These are phyloP conservation scores for Aspergillus novofumigatus DNA, from an alignment of 2,329 filamentous ascomycete species.

Conservation along the genomic window DNA sequence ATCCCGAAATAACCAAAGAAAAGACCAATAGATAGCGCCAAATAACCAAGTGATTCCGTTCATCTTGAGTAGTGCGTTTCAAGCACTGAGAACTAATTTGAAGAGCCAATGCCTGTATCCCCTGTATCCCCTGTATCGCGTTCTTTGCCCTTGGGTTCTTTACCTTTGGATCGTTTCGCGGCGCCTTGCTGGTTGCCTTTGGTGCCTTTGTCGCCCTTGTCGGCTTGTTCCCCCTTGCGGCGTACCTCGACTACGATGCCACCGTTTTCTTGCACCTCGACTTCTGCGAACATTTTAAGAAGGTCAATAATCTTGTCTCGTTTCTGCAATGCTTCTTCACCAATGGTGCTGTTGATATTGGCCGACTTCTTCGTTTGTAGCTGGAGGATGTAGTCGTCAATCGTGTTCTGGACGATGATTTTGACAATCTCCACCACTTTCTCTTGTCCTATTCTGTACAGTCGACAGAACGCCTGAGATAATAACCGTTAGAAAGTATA, in stretches of 20 bases:
- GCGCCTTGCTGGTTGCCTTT: neutral
- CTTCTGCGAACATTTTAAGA: slow-evolving; percentile 23
- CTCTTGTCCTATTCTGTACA: slow-evolving; percentile 58
- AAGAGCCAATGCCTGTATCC: too few species aligned
- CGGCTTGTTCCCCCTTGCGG: slow-evolving; percentile 1
- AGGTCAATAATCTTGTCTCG: slow-evolving; percentile 16
- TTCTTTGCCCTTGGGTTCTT: neutral
- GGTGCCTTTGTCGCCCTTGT: neutral
- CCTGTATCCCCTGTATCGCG: too few species aligned
- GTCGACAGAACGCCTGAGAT: slow-evolving; percentile 50
- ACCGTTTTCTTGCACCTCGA: slow-evolving; percentile 9
- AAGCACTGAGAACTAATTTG: too few species aligned
- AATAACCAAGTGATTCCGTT: neutral
- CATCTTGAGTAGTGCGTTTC: too few species aligned
- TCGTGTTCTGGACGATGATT: neutral
- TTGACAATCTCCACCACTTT: neutral
- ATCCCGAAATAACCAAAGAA: neutral
- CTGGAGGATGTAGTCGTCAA: neutral
- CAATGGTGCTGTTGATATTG: slow-evolving; percentile 22
- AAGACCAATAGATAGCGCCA: neutral
- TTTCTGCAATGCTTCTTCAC: slow-evolving; percentile 13
- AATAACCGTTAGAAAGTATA: neutral
- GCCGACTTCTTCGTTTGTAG: slow-evolving; percentile 41
- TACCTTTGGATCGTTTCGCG: neutral
- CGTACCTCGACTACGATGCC: neutral